Evolutionary conservation across 768 basidiomycete species (phyloP), one percentile per base, ranked within the genome.

Genomic region (Russula virescens): DNA sequence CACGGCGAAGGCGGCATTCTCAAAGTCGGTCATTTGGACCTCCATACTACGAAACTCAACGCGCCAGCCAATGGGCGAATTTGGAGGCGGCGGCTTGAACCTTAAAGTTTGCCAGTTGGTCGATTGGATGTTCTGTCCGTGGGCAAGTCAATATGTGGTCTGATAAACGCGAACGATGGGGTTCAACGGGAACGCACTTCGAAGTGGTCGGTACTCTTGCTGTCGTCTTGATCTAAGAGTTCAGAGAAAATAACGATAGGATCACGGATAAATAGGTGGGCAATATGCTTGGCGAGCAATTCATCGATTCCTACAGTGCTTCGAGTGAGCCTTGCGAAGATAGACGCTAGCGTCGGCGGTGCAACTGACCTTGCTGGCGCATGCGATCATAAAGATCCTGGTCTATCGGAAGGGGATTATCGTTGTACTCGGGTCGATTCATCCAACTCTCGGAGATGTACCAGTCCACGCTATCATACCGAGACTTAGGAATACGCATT

Each of bases 41-140:
- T 99, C 97, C 97, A 98, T 98, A 72, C 91, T 93, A 61, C 97
- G 81, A 76, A 99, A 99, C 73, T 99, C 97, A 5, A 98, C 96
- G 45, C 97, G 82, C 97, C 97, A 99, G 35, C 96, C 97, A 58
- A 98, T 98, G 8, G 85, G 73, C 6, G 96, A 94, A 58, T 90
- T 87, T 5, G 91, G 87, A 28, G 97, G 96, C 14, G 97, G 97
- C 2, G 97, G 97, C 73, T 99, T 99, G 83, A 99, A 99, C 52
- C 97, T 85, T 35, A 99, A 79, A 0, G 97, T 98, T 76, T 99
- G 97, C 97, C 97, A 99, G 71, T 99, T 99, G 5, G 97, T 99
- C 2, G 97, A 98, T 83, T 99, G 97, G 26, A 99, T 88, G 70
- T 98, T 98, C 90, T 96, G 73, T 6, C 54, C 47, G 55, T 56